Base-by-base conservation (phyloP, 768 basidiomycete species). In the Hysterangium stoloniferum region DNA sequence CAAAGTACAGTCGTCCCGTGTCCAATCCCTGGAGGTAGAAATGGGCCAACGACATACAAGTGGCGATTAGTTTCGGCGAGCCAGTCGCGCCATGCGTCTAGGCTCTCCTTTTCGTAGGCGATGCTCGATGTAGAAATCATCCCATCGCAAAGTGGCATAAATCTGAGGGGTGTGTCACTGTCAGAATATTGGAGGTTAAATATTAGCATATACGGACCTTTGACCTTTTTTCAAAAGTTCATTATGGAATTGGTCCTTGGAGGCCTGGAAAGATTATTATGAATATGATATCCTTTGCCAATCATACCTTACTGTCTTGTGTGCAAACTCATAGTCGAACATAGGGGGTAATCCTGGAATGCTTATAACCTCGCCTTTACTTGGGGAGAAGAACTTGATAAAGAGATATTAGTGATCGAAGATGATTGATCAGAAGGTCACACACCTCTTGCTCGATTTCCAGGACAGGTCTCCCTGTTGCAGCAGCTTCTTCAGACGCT, bases 31-130 rank as follows among this genome's bases (percentile, higher is more conserved):
- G 52, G 22, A 4, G 57, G 54, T 1, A 59, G 24, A 12, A 61
- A 38, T 0, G 61, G 59, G 1, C 60, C 60, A 41, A 52, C 24
- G 2, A 52, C 46, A 22, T 56, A 58, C 2, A 53, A 41, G 4
- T 46, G 43, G 1, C 59, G 54, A 19, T 47, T 47, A n/a, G 31
- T 47, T 15, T 54, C 52, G 1, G 9, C 58, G 36, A 56, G 57
- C 56, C 58, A 60, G 2, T 44, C 22, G 24, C 31, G 38, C n/a
- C 46, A 32, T 7, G 52, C 56, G 1, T 52, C 52, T 25, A 59
- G 47, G 1, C 52, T 41, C 38, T 58, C 56, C 3, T 58, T 48
- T 34, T 63, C 62, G 31, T 56, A 57, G 1, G 43, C 41, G 13
- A 52, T 50, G 11, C 56, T 43, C 6, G 55, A 54, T 17, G 46